Percentiles rank a stretch among this genome's conserved stretches.
Evolutionary conservation across 2,329 filamentous ascomycete species (phyloP).

Genomic region (Sporothrix protearum): DNA sequence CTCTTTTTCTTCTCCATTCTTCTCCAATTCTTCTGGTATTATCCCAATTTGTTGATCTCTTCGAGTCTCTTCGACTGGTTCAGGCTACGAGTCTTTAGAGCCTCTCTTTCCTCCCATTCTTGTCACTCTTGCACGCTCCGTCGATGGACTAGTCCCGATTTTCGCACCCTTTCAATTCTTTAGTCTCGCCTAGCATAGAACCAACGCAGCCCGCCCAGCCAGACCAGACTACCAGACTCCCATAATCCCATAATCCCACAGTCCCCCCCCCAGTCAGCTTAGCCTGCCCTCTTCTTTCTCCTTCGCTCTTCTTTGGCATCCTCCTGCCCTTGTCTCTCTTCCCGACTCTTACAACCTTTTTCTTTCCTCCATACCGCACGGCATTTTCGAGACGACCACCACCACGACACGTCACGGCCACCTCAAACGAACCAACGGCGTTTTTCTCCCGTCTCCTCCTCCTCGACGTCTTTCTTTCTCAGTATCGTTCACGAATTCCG

Average conservation of each 20-base stretch:
- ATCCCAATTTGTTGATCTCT: background rate
- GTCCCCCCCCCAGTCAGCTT: conserved; percentile 11
- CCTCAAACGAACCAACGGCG: background rate
- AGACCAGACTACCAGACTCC: too few relatives aligned
- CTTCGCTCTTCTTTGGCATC: background rate
- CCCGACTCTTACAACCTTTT: background rate
- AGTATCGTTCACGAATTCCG: background rate
- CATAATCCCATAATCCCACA: conserved; percentile 19
- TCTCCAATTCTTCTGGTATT: background rate
- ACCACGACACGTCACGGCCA: conserved; percentile 1
- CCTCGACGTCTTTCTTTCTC: background rate
- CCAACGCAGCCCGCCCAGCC: conserved; percentile 18
- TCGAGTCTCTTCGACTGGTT: background rate
- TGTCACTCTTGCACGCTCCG: conserved; percentile 3
- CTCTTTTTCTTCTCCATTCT: background rate
- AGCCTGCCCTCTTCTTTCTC: conserved; percentile 15
- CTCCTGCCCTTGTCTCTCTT: background rate
- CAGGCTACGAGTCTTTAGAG: background rate
- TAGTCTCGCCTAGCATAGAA: conserved; percentile 17
- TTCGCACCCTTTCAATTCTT: conserved; percentile 21
- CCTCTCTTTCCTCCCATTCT: background rate
- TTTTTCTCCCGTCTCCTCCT: background rate
- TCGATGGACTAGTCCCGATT: conserved; percentile 22
- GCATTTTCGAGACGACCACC: background rate
- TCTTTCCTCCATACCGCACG: background rate